A percentile compares a stretch with the other conserved stretches of the same genome.
Conservation (phyloP, 257 asterid species). For the Solanum tacnaense region DNA sequence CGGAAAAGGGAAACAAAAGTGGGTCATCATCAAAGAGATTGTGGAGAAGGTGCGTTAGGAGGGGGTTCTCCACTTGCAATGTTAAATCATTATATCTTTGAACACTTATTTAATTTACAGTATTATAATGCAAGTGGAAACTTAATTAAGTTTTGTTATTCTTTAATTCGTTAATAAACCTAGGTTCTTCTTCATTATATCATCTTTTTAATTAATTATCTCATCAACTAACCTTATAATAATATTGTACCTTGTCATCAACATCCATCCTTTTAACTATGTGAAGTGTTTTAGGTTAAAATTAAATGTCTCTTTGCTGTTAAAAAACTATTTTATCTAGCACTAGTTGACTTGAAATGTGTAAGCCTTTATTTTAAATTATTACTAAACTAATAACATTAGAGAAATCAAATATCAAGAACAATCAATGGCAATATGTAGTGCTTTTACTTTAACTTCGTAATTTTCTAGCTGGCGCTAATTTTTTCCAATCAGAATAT, state of each 20-base stretch:
- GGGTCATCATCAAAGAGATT: constrained; percentile 19
- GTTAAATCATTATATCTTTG: constrained; percentile 23
- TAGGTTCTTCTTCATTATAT: constrained; percentile 9
- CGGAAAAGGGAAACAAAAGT: constrained; percentile 7
- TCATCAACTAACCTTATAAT: background rate
- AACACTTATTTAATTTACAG: constrained; percentile 5
- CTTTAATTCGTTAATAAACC: background rate
- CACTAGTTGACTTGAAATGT: background rate
- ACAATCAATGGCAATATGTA: background rate
- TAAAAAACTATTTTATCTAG: background rate
- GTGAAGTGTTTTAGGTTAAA: background rate
- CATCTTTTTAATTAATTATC: background rate
- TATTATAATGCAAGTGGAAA: constrained; percentile 30
- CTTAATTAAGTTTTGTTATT: background rate
- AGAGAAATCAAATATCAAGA: background rate
- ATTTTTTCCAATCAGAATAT: background rate
- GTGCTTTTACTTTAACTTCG: background rate
- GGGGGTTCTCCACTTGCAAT: constrained; percentile 32
- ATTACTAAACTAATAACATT: background rate
- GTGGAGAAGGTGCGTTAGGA: constrained; percentile 20
- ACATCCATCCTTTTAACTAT: background rate
- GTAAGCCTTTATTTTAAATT: background rate
- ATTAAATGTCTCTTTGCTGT: background rate
- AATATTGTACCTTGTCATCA: constrained; percentile 1
- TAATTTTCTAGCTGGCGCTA: background rate